phyloP scores from a whole-genome alignment of 2,329 filamentous ascomycete species.

The Sporothrix pseudoabietina region DNA sequence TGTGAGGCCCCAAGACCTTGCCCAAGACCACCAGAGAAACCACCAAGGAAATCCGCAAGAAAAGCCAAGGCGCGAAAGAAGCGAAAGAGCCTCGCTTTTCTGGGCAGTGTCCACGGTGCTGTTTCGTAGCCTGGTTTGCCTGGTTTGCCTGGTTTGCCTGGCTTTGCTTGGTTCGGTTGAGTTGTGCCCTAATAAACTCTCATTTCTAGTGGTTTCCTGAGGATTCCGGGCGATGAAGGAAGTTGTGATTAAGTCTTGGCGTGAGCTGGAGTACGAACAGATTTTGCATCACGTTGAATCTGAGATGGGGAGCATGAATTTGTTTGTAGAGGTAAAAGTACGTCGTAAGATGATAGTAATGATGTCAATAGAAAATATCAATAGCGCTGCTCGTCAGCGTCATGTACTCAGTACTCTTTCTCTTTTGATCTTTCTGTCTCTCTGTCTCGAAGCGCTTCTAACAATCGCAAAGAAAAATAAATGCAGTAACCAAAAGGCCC shows the following conservation, averaged over 20 bases:
- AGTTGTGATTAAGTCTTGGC: neutral
- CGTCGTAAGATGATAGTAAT: neutral
- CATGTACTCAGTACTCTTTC: conserved; percentile 10
- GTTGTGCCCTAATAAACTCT: neutral
- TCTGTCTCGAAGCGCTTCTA: conserved; percentile 2
- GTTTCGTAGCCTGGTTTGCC: neutral
- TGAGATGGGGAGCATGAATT: neutral
- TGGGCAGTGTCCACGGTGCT: neutral
- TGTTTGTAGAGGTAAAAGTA: neutral
- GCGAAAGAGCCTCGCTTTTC: neutral
- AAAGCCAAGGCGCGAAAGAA: conserved; percentile 14
- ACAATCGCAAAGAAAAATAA: conserved; percentile 2
- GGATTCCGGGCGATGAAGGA: neutral
- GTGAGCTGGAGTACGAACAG: neutral
- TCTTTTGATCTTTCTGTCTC: conserved; percentile 7
- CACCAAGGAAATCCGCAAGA: neutral
- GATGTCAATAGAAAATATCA: neutral
- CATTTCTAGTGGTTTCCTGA: neutral
- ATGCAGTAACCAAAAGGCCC: neutral
- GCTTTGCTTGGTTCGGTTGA: neutral
- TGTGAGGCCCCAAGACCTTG: neutral
- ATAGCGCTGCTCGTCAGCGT: neutral
- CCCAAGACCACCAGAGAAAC: neutral
- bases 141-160: neutral
- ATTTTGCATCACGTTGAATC: neutral